Evolutionary conservation across 2,329 filamentous ascomycete species (phyloP).

Genomic region (Chaetoscypha palmicola): DNA sequence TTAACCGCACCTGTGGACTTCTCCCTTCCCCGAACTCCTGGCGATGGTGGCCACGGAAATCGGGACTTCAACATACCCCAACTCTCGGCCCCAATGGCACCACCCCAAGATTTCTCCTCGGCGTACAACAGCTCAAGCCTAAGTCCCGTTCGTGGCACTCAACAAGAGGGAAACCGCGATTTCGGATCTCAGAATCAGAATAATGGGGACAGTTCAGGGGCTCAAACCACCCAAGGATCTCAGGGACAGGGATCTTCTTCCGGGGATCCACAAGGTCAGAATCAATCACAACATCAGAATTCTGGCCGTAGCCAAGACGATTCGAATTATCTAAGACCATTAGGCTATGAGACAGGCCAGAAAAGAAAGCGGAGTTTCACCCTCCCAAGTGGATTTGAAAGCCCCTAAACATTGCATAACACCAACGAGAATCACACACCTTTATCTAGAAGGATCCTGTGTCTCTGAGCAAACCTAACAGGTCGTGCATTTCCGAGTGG

Average conservation of each 20-base stretch:
- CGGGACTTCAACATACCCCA: constrained; percentile 47
- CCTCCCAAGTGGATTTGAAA: constrained; percentile 23
- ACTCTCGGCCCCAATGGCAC: constrained; percentile 47
- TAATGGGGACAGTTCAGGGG: constrained; percentile 18
- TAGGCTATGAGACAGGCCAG: constrained; percentile 25
- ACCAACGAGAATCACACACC: too few relatives aligned
- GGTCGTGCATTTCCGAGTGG: too few relatives aligned
- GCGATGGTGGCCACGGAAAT: constrained; percentile 32
- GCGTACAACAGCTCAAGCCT: constrained; percentile 24
- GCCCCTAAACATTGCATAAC: too few relatives aligned
- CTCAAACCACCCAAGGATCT: constrained; percentile 5
- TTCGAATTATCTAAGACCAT: constrained; percentile 20
- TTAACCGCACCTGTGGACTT: constrained; percentile 49
- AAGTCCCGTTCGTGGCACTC: constrained; percentile 12
- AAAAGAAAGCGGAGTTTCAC: constrained; percentile 28
- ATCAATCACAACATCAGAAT: constrained; percentile 20
- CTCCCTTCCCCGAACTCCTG: constrained; percentile 39
- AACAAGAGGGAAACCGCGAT: constrained; percentile 17
- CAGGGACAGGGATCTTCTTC: constrained; percentile 13
- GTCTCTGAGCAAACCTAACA: too few relatives aligned
- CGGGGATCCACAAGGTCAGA: constrained; percentile 17
- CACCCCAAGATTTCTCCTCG: constrained; percentile 42
- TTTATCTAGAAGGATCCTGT: too few relatives aligned
- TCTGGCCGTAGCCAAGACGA: constrained; percentile 22
- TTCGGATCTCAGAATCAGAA: constrained; percentile 21